Base-by-base conservation (phyloP, 2,329 filamentous ascomycete species). In the Aspergillus melleus region DNA sequence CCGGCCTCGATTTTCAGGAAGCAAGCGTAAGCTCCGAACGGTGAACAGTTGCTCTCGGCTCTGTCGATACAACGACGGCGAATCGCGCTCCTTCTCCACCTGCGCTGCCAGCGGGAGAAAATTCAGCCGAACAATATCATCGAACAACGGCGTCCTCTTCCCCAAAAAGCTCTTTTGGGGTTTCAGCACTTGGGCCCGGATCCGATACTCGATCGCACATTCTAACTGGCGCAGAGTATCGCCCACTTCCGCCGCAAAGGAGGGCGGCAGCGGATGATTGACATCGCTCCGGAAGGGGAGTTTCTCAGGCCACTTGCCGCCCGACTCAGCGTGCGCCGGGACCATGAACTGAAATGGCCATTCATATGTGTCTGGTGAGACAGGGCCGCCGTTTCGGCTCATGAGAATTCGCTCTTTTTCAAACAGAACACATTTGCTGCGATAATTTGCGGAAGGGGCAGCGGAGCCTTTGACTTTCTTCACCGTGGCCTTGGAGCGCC, bases 361-460 rank as follows among this genome's bases (percentile, higher is more conserved):
- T 54, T 62, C 60, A 26, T 63, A 63, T 0, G 56, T 56, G 2
- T 54, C 55, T 0, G 62, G 62, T 0, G 30, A 12, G 3, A 66
- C 6, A 24, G 46, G 52, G 1, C 20, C 44, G 22, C 60, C 60
- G 2, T 55, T 55, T 2, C 29, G 12, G 19, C 56, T 49, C 24
- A 51, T 36, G 1, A 66, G 24, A 5, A 61, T 63, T 4, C 36
- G 58, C 22, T 61, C 60, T 47, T 61, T 61, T 19, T 63, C 56
- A 30, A 66, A 66, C 2, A 66, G 54, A 3, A 63, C 26, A 26
- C 62, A 62, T 55, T 63, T 57, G 55, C 64, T 64, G 4, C 53
- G 61, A 51, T 64, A 66, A 19, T 39, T 63, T 14, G 56, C 57
- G 10, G 62, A 44, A 1, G 59, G 60, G 4, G 60, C 60, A 0